A percentile compares a stretch with the other conserved stretches of the same genome.
These are phyloP conservation scores for Antrodiella citrinella DNA, from an alignment of 768 basidiomycete species.

Conservation along the genomic window DNA sequence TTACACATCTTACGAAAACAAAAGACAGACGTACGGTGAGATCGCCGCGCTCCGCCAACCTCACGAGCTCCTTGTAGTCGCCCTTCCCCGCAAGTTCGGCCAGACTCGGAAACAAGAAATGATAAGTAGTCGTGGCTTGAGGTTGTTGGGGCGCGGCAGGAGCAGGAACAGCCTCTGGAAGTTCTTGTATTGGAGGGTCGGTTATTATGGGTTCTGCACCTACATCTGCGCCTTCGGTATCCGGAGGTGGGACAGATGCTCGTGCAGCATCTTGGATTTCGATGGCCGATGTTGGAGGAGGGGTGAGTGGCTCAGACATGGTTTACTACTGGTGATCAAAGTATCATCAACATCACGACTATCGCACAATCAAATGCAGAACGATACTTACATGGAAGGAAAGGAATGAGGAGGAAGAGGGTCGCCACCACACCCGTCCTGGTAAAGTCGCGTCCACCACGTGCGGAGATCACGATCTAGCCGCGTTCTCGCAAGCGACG, in stretches of 20 bases:
- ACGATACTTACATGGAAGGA: too few relatives aligned
- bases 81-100: conserved; percentile 35
- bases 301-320: conserved; percentile 61
- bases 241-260: conserved; percentile 10
- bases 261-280: conserved; percentile 47
- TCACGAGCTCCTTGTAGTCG: conserved; percentile 35
- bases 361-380: too few relatives aligned
- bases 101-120: conserved; percentile 35
- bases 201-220: background rate
- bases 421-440: too few relatives aligned
- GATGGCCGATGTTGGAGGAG: conserved; percentile 48
- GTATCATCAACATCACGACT: too few relatives aligned
- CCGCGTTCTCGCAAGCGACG: too few relatives aligned
- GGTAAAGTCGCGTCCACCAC: too few relatives aligned
- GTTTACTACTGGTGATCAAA: conserved; percentile 7
- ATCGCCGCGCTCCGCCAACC: conserved; percentile 44
- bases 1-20: background rate
- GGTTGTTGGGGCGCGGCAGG: background rate
- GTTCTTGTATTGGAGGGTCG: conserved; percentile 1
- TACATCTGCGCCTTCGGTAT: conserved; percentile 5
- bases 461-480: too few relatives aligned
- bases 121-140: conserved; percentile 23
- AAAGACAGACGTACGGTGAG: conserved; percentile 37
- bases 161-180: background rate
- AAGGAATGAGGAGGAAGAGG: too few relatives aligned